Conservation (phyloP, 768 basidiomycete genomes). For the Hysterangium stoloniferum region DNA sequence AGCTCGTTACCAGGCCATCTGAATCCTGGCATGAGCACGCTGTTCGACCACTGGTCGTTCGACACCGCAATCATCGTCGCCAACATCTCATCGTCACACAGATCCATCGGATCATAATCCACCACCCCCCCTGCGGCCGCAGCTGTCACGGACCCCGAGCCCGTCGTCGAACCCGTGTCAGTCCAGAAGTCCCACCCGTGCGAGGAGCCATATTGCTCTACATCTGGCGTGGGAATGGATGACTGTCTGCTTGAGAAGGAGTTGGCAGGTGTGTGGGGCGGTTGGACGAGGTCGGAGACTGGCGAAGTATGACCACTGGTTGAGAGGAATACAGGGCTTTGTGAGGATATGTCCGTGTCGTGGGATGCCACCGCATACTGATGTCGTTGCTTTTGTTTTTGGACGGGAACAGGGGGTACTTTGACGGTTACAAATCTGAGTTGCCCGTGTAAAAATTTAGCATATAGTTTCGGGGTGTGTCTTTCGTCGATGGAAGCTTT, state of each 20-base stretch:
- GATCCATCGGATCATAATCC: constrained; percentile 8
- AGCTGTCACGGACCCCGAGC: not conserved
- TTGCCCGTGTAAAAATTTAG: constrained; percentile 67
- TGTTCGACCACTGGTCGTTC: constrained; percentile 9
- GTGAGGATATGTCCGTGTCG: too few relatives aligned
- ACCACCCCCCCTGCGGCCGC: not conserved
- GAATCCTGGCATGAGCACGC: constrained; percentile 9
- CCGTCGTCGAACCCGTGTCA: not conserved
- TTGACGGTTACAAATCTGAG: constrained; percentile 25
- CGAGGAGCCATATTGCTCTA: not conserved
- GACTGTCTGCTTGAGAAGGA: too few relatives aligned
- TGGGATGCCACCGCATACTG: too few relatives aligned
- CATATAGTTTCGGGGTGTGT: constrained; percentile 74
- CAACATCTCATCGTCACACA: constrained; percentile 10
- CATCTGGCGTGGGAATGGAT: not conserved
- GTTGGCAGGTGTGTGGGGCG: not conserved
- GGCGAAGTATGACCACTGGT: too few relatives aligned
- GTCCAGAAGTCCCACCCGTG: not conserved
- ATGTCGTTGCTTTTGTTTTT: too few relatives aligned
- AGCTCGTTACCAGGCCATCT: too few relatives aligned
- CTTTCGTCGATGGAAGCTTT: constrained; percentile 74
- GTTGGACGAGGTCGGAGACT: not conserved
- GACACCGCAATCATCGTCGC: constrained; percentile 10
- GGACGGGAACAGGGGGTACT: too few relatives aligned
- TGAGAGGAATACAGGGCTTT: too few relatives aligned